These are phyloP conservation scores for Neurospora sp. DNA, from an alignment of 2,329 filamentous ascomycete species.

Conservation along the genomic window DNA sequence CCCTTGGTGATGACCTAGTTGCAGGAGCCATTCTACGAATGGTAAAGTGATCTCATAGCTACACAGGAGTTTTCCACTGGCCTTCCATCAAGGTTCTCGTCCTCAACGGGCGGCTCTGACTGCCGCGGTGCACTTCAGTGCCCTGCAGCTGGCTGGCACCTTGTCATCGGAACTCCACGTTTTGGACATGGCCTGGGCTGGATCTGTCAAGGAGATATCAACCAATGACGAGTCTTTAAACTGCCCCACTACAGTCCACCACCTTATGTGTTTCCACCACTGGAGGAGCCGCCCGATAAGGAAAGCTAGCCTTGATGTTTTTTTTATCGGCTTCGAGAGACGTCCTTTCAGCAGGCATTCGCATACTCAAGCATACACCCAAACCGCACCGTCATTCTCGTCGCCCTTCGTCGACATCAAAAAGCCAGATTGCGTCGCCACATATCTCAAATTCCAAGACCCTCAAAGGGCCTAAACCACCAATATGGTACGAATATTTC, in stretches of 20 bases:
- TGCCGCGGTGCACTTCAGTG: neutral
- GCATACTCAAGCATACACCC: slow-evolving; percentile 1
- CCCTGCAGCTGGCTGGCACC: neutral
- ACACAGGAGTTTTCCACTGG: neutral
- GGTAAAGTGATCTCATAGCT: neutral
- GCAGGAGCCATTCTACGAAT: neutral
- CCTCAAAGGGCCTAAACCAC: slow-evolving; percentile 9
- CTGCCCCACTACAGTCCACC: slow-evolving; percentile 7
- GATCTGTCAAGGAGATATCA: neutral
- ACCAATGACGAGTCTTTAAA: neutral
- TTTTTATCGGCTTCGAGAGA: slow-evolving; percentile 15
- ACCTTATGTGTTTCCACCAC: neutral
- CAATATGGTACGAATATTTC: slow-evolving; percentile 13
- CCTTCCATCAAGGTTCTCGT: neutral
- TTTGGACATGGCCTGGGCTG: neutral
- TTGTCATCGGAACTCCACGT: neutral
- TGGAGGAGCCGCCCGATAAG: slow-evolving; percentile 7
- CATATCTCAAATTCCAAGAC: slow-evolving; percentile 3
- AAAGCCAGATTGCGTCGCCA: neutral
- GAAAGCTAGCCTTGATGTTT: slow-evolving; percentile 5
- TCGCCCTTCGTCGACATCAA: neutral
- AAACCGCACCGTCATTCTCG: neutral
- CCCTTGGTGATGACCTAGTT: neutral
- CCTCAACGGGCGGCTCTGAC: neutral
- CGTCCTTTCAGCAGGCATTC: neutral